Evolutionary conservation across 495 filamentous ascomycete species (phyloP), one percentile per base, ranked within the genome.

Genomic region (Poronia punctata): DNA sequence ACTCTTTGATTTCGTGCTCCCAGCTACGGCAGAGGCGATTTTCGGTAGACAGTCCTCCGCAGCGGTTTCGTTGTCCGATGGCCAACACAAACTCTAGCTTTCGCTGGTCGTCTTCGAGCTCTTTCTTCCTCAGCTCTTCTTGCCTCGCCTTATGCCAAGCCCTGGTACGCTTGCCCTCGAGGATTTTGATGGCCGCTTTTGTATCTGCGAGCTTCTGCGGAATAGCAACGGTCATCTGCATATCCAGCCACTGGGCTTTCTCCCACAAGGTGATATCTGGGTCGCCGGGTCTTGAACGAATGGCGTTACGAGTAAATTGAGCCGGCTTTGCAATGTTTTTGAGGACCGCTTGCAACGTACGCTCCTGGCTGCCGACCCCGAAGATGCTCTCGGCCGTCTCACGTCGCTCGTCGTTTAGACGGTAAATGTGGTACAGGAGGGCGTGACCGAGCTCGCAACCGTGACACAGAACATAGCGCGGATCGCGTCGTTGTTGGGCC

Each of bases 381-480:
- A 43, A 43, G 6, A 43, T 43, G 1, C 7, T 7, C 11, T 22
- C 4, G 4, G 40, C 32, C 9, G 36, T 21, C 2, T 3, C n/a
- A 3, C 32, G 16, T 30, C 40, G 23, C 2, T 36, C 0, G 1
- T 5, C 0, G 7, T 23, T 22, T 1, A 36, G 3, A 4, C 12
- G 40, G 23, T 24, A 43, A 0, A 12, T 22, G 1, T 53, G 43
- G 0, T 1, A 5, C 1, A 16, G n/a, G 2, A 53, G 35, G 0
- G 17, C 6, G 0, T 1, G 4, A 15, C 8, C 1, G 0, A 56
- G 29, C 14, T 53, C 27, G 24, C 55, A 55, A 0, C 52, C 55
- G 8, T 22, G 12, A 14, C 54, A 57, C 9, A 43, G 4, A 0
- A 31, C 7, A 9, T 41, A 38, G 6, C 7, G 4, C 18, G n/a